These are phyloP conservation scores for Paxillus involutus DNA, from an alignment of 768 basidiomycete genomes.

Conservation along the genomic window DNA sequence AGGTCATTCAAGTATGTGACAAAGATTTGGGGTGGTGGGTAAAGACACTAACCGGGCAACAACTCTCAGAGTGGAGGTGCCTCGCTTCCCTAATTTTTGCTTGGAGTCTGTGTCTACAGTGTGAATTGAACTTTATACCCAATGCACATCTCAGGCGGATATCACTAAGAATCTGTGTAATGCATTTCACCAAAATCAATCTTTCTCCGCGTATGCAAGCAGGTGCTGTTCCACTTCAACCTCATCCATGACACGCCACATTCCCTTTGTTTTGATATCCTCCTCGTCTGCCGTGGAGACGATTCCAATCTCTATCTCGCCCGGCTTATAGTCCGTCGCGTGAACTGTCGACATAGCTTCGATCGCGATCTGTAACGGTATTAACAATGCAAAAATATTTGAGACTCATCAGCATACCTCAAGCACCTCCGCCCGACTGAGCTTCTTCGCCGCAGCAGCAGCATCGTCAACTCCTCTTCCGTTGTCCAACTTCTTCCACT, in stretches of 20 bases:
- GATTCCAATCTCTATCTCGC: constrained; percentile 95
- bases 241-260: constrained; percentile 79
- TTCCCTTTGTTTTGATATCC: constrained; percentile 63
- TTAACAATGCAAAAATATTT: not conserved
- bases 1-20: constrained; percentile 58
- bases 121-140: constrained; percentile 6
- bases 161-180: not conserved
- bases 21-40: not conserved
- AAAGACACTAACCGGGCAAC: constrained; percentile 4
- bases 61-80: constrained; percentile 65
- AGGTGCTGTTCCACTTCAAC: constrained; percentile 77
- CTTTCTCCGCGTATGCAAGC: constrained; percentile 87
- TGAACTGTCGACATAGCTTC: constrained; percentile 93
- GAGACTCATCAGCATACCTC: constrained; percentile 59
- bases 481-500: constrained; percentile 92
- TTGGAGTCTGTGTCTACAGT: constrained; percentile 3
- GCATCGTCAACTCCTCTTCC: constrained; percentile 81
- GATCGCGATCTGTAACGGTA: constrained; percentile 71
- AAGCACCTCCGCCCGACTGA: constrained; percentile 79
- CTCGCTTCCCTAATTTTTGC: constrained; percentile 38
- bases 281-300: constrained; percentile 79
- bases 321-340: constrained; percentile 93
- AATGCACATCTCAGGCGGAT: not conserved
- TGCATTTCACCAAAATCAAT: constrained; percentile 42
- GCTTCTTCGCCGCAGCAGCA: constrained; percentile 66